Evolutionary conservation across 1,139 yeast genomes (phyloP).

Genomic region (Candida tetrigidarum): DNA sequence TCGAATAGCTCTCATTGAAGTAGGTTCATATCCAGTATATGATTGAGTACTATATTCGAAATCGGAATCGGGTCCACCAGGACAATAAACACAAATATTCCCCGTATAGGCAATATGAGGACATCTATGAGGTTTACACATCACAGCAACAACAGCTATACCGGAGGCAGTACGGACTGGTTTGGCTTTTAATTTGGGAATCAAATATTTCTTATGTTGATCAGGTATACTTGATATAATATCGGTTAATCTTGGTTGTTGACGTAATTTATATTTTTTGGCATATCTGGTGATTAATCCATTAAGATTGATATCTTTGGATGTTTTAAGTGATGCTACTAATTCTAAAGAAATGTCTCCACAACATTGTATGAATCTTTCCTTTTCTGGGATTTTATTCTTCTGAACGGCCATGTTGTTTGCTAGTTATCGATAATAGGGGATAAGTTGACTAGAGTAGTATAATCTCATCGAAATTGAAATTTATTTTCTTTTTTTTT

Average conservation of each 20-base stretch:
- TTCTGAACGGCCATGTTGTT: constrained; percentile 39
- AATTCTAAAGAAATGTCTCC: constrained; percentile 91
- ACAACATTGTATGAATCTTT: constrained; percentile 89
- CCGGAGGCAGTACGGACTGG: constrained; percentile 99
- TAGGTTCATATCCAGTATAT: constrained; percentile 98
- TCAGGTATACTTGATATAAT: constrained; percentile 96
- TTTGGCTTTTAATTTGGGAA: constrained; percentile 94
- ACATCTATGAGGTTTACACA: constrained; percentile 99
- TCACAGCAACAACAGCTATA: constrained; percentile 98
- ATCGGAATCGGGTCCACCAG: constrained; percentile 99
- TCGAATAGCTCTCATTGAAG: constrained; percentile 97
- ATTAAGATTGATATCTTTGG: constrained; percentile 85
- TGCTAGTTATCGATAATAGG: neutral
- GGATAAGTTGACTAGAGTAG: neutral
- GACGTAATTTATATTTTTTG: constrained; percentile 86
- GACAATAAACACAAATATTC: constrained; percentile 97
- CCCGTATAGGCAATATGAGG: constrained; percentile 99
- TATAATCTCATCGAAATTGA: neutral
- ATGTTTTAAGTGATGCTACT: constrained; percentile 73
- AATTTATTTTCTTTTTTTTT: too few species aligned
- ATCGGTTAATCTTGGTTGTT: constrained; percentile 94
- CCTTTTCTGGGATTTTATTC: constrained; percentile 76
- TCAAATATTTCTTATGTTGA: constrained; percentile 86
- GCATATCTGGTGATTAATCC: constrained; percentile 87
- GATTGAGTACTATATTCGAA: constrained; percentile 98